phyloP scores from a whole-genome alignment of 805 yeast species.

The Wickerhamiella allomyrinae region DNA sequence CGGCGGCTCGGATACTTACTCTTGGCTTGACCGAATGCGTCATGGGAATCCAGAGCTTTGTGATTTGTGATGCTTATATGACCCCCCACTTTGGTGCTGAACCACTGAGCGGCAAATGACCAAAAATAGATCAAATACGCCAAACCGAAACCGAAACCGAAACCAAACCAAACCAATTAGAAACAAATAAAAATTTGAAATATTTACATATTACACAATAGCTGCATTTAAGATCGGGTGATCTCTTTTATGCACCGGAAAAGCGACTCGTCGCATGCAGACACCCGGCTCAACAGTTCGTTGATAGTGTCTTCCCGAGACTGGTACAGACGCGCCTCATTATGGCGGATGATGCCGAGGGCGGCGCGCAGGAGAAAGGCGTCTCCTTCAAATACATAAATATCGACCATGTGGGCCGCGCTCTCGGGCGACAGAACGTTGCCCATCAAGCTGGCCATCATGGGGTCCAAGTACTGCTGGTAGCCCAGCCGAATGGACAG shows the following conservation, averaged over 20 bases:
- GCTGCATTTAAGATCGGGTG: neutral
- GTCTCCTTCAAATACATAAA: conserved; percentile 49
- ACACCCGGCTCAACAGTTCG: conserved; percentile 11
- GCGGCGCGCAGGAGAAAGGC: conserved; percentile 37
- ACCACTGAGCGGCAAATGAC: too few relatives aligned
- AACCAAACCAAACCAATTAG: too few relatives aligned
- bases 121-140: too few relatives aligned
- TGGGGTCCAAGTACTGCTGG: conserved; percentile 30
- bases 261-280: conserved; percentile 13
- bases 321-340: conserved; percentile 41
- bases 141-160: too few relatives aligned
- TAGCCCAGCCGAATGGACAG: conserved; percentile 30
- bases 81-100: too few relatives aligned
- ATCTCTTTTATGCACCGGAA: conserved; percentile 7
- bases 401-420: conserved; percentile 39
- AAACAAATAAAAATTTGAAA: too few relatives aligned
- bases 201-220: neutral
- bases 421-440: conserved; percentile 34
- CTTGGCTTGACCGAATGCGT: conserved; percentile 11
- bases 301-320: conserved; percentile 32
- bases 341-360: conserved; percentile 36
- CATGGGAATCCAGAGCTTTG: neutral
- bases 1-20: conserved; percentile 1
- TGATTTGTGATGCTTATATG: too few relatives aligned
- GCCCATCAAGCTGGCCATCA: conserved; percentile 33